Conservation (phyloP, 345 rosid species). For the Populus deltoides region DNA sequence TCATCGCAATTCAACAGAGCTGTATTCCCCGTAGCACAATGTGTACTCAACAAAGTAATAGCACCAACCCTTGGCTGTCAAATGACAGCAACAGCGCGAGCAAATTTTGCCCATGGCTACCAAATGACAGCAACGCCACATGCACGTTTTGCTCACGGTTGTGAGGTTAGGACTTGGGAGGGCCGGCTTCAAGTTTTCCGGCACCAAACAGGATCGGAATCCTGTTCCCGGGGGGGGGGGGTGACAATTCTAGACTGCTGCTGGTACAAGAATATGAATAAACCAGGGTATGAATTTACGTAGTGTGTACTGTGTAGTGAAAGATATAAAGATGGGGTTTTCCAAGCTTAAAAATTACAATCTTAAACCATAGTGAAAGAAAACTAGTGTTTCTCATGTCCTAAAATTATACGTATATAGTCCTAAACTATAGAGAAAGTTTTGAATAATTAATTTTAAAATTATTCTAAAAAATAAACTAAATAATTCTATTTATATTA, state of each 20-base stretch:
- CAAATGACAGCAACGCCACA: too few species aligned
- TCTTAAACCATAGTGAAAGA: too few species aligned
- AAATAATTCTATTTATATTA: too few species aligned
- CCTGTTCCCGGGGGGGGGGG: background rate
- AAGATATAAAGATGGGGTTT: too few species aligned
- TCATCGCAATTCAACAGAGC: slow-evolving; percentile 5
- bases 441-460: too few species aligned
- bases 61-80: background rate
- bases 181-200: background rate
- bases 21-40: background rate
- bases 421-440: too few species aligned
- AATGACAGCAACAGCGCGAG: background rate
- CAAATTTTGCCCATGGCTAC: background rate
- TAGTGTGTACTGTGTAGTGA: too few species aligned
- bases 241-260: too few species aligned
- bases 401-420: too few species aligned
- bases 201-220: background rate
- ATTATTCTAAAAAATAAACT: too few species aligned
- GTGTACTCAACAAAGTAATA: background rate
- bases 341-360: too few species aligned
- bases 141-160: background rate
- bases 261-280: background rate
- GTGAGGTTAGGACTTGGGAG: background rate
- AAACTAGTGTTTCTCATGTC: too few species aligned
- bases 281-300: background rate